phyloP scores from a whole-genome alignment of 2,329 filamentous ascomycete genomes.

The Mycosphaerella sp. region DNA sequence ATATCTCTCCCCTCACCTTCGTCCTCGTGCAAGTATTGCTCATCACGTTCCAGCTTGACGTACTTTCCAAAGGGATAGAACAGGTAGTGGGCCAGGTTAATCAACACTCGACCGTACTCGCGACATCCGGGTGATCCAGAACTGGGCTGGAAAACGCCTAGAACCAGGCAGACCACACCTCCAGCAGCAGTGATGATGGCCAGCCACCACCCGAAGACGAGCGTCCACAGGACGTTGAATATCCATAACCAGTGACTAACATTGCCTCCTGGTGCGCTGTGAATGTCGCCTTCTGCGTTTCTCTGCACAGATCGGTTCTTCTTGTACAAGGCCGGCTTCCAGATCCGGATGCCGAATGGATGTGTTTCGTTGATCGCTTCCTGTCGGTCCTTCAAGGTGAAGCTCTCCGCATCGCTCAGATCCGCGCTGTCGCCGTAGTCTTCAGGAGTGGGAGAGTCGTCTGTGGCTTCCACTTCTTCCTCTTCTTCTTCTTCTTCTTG shows the following conservation, averaged over 20 bases:
- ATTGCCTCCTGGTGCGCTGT: conserved; percentile 82
- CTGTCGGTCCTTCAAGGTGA: conserved; percentile 93
- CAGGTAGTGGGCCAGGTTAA: conserved; percentile 76
- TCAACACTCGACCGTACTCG: conserved; percentile 79
- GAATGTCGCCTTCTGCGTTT: conserved; percentile 92
- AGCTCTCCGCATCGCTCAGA: conserved; percentile 90
- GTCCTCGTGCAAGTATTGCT: conserved; percentile 90
- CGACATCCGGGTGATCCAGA: conserved; percentile 66
- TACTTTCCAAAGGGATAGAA: conserved; percentile 98
- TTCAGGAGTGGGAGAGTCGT: conserved; percentile 38
- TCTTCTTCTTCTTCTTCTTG: conserved; percentile 26
- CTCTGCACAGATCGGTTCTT: conserved; percentile 95
- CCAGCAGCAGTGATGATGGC: conserved; percentile 67
- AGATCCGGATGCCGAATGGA: conserved; percentile 96
- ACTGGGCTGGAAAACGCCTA: conserved; percentile 59
- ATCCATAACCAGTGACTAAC: conserved; percentile 79
- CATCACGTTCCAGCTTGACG: conserved; percentile 86
- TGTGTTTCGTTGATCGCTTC: conserved; percentile 98
- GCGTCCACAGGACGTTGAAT: conserved; percentile 85
- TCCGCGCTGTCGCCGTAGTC: conserved; percentile 61
- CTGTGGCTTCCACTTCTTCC: conserved; percentile 32
- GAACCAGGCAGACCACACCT: conserved; percentile 69
- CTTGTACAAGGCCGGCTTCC: conserved; percentile 98
- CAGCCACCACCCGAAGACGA: conserved; percentile 96
- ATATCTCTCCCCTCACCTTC: conserved; percentile 94